Conservation (phyloP, 306 rosid species). For the Sindora glabra region DNA sequence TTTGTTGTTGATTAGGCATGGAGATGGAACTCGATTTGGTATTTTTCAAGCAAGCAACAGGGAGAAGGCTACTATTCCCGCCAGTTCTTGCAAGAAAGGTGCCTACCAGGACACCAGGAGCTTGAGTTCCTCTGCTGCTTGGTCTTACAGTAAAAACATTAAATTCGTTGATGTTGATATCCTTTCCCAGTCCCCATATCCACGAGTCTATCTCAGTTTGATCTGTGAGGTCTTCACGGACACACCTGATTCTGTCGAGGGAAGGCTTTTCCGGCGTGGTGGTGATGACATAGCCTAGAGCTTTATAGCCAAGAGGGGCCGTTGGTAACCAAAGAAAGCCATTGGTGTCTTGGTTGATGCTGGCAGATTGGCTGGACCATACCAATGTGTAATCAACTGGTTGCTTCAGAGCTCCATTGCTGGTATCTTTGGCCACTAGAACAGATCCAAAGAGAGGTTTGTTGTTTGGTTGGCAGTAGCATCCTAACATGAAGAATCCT, state of each 20-base stretch:
- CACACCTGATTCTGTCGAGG: slow-evolving; percentile 48
- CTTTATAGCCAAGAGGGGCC: slow-evolving; percentile 60
- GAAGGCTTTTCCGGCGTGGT: slow-evolving; percentile 45
- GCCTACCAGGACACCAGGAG: slow-evolving; percentile 46
- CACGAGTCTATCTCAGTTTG: slow-evolving; percentile 34
- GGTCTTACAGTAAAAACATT: slow-evolving; percentile 48
- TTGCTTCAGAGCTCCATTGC: slow-evolving; percentile 21
- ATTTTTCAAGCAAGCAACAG: slow-evolving; percentile 56
- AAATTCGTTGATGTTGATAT: slow-evolving; percentile 18
- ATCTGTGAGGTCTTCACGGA: slow-evolving; percentile 56
- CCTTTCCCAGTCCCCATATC: slow-evolving; percentile 48
- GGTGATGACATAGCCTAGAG: slow-evolving; percentile 58
- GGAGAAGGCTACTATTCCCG: neutral
- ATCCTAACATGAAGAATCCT: slow-evolving; percentile 41
- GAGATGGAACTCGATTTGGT: slow-evolving; percentile 11
- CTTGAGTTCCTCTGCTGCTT: slow-evolving; percentile 34
- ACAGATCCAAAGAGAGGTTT: slow-evolving; percentile 37
- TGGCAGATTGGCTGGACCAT: slow-evolving; percentile 43
- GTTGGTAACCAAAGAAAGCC: slow-evolving; percentile 65
- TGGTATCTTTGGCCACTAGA: slow-evolving; percentile 30
- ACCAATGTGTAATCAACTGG: slow-evolving; percentile 58
- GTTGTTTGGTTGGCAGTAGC: slow-evolving; percentile 45
- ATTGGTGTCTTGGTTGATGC: slow-evolving; percentile 30
- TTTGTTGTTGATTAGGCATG: slow-evolving; percentile 55
- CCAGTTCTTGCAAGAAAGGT: slow-evolving; percentile 44